Conservation (phyloP, 1,284 basidiomycete species). For the Cryptococcus sp. region DNA sequence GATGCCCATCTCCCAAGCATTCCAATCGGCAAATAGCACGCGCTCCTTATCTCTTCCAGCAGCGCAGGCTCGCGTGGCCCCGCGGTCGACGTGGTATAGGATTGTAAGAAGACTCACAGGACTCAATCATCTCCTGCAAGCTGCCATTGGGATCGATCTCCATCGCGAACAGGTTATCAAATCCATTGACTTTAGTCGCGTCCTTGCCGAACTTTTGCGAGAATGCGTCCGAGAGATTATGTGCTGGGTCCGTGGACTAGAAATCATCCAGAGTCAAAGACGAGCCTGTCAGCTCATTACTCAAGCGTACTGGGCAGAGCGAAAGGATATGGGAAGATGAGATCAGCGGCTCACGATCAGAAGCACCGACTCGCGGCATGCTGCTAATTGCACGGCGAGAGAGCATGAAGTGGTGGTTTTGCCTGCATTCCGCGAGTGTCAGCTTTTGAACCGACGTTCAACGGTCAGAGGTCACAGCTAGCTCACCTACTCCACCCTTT, state of each 20-base stretch:
- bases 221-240: conserved; percentile 98
- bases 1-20: neutral
- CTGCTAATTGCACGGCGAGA: conserved; percentile 88
- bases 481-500: conserved; percentile 88
- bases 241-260: conserved; percentile 97
- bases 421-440: conserved; percentile 57
- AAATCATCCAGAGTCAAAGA: neutral
- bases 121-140: conserved; percentile 98
- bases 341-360: conserved; percentile 69
- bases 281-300: neutral
- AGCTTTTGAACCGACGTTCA: neutral
- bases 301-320: conserved; percentile 5
- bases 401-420: conserved; percentile 97
- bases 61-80: too few species aligned
- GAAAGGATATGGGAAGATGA: neutral
- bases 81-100: too few species aligned
- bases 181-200: conserved; percentile 98
- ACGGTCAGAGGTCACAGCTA: neutral
- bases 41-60: neutral
- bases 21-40: neutral
- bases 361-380: conserved; percentile 83
- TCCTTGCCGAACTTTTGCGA: conserved; percentile 99
- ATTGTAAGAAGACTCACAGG: conserved; percentile 62
- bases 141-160: conserved; percentile 98
- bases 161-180: conserved; percentile 96